Base-by-base conservation (phyloP, 2,329 filamentous ascomycete species). In the Didymosphaeria variabile region DNA sequence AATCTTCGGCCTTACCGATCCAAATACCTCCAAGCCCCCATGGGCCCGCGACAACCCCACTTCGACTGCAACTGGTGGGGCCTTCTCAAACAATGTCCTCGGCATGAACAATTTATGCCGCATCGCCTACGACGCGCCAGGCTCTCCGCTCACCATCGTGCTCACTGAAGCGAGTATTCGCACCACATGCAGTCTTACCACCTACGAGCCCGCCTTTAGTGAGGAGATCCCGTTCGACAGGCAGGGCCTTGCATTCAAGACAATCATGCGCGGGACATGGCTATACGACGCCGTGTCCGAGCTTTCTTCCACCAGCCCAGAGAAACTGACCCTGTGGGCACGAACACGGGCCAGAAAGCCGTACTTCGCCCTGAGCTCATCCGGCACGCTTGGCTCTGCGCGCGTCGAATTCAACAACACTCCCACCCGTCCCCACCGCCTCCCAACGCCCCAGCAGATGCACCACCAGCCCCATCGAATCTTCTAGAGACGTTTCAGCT, bases 221-320 rank as follows among this genome's bases (percentile, higher is more conserved):
- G 90, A 94, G 55, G 90, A 94, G 55, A 98, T 99, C 49, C 95
- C 94, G 0, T 93, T 99, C 67, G 89, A 94, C 72, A 88, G 93
- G 34, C 87, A 93, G 54, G 87, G 89, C 55, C 84, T 98, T 9
- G 84, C 88, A 9, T 91, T 97, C 81, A 99, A 98, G 77, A 93
- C 97, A 61, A 98, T 99, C 74, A 97, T 97, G 91, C 91, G 90
- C 67, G 87, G 90, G 12, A 86, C 86, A 36, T 90, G 87, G 79
- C 85, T 94, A 5, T 85, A 91, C 12, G 91, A 94, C 71, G 88
- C 89, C 17, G 82, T 94, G 44, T 85, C 86, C 1, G 91, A 94
- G 73, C 85, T 90, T 13, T 82, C 83, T 36, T 84, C 84, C 1
- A 90, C 93, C 29, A 88, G 86, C n/a, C 93, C 93, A 0, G 87